These are phyloP conservation scores for Allantophomopsis cytisporea DNA, from an alignment of 2,329 filamentous ascomycete species.

Conservation along the genomic window DNA sequence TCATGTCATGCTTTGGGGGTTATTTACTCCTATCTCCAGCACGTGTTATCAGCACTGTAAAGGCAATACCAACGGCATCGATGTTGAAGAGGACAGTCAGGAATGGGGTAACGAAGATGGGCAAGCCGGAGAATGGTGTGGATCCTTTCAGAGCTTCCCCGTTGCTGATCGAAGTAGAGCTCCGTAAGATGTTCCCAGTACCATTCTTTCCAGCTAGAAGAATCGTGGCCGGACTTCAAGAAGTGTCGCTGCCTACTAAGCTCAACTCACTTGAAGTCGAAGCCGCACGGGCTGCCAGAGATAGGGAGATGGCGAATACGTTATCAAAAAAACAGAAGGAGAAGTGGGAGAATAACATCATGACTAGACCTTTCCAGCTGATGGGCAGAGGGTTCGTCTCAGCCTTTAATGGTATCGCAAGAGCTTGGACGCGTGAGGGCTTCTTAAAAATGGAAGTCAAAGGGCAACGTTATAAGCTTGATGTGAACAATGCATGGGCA, in stretches of 20 bases:
- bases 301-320: slow-evolving; percentile 15
- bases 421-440: slow-evolving; percentile 41
- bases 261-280: slow-evolving; percentile 15
- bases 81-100: slow-evolving; percentile 2
- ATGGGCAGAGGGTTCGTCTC: slow-evolving; percentile 24
- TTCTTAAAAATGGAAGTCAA: slow-evolving; percentile 36
- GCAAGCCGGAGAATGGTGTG: not conserved
- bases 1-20: slow-evolving; percentile 45
- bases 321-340: slow-evolving; percentile 17
- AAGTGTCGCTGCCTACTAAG: slow-evolving; percentile 9
- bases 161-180: slow-evolving; percentile 36
- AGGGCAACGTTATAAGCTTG: slow-evolving; percentile 40
- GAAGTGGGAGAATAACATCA: slow-evolving; percentile 38
- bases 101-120: not conserved
- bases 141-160: slow-evolving; percentile 7
- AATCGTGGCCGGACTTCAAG: slow-evolving; percentile 9
- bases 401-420: slow-evolving; percentile 30
- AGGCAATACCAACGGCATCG: slow-evolving; percentile 10
- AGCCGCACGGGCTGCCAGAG: slow-evolving; percentile 23
- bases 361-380: slow-evolving; percentile 44
- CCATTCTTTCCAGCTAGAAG: slow-evolving; percentile 14
- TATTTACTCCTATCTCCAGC: slow-evolving; percentile 43
- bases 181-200: slow-evolving; percentile 15
- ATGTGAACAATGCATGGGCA: slow-evolving; percentile 41
- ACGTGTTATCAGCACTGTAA: slow-evolving; percentile 35